Conservation (phyloP, 2,329 filamentous ascomycete species). For the Talaromyces amestolkiae region DNA sequence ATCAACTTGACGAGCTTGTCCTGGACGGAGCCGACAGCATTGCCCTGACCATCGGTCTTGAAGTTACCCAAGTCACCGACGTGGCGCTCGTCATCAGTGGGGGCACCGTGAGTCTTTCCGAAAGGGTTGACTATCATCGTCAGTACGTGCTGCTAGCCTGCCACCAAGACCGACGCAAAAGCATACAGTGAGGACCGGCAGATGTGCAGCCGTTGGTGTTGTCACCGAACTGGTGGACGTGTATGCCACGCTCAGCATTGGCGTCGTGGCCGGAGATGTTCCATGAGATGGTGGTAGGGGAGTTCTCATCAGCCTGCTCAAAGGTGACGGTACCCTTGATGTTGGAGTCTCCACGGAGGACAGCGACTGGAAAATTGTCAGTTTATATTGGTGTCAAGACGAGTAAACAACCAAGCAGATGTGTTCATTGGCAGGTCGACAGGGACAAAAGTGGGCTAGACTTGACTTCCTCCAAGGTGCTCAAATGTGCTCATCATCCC, state of each 20-base stretch:
- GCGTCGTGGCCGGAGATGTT: slow-evolving; percentile 88
- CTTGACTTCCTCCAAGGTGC: slow-evolving; percentile 36
- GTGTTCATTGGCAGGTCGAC: neutral
- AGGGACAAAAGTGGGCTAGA: slow-evolving; percentile 10
- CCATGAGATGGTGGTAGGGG: slow-evolving; percentile 84
- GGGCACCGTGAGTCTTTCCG: slow-evolving; percentile 87
- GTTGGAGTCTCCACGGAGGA: slow-evolving; percentile 97
- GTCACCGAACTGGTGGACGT: slow-evolving; percentile 98
- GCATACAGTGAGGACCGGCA: slow-evolving; percentile 93
- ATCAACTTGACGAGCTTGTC: slow-evolving; percentile 94
- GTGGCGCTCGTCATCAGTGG: slow-evolving; percentile 78
- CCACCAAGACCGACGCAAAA: neutral
- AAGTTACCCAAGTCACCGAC: slow-evolving; percentile 98
- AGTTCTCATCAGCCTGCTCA: slow-evolving; percentile 81
- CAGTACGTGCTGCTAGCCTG: neutral
- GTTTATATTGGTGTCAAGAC: neutral
- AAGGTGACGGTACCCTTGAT: slow-evolving; percentile 91
- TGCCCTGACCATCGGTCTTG: slow-evolving; percentile 89
- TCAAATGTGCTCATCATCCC: slow-evolving; percentile 44
- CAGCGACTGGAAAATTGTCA: slow-evolving; percentile 65
- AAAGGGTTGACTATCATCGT: slow-evolving; percentile 81
- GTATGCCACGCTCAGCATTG: slow-evolving; percentile 96
- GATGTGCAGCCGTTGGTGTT: slow-evolving; percentile 99
- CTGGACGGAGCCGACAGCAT: slow-evolving; percentile 73
- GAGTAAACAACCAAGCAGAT: neutral